Evolutionary conservation across 2,329 filamentous ascomycete species (phyloP), one percentile per base, ranked within the genome.

Genomic region (Beauveria rudraprayagi): DNA sequence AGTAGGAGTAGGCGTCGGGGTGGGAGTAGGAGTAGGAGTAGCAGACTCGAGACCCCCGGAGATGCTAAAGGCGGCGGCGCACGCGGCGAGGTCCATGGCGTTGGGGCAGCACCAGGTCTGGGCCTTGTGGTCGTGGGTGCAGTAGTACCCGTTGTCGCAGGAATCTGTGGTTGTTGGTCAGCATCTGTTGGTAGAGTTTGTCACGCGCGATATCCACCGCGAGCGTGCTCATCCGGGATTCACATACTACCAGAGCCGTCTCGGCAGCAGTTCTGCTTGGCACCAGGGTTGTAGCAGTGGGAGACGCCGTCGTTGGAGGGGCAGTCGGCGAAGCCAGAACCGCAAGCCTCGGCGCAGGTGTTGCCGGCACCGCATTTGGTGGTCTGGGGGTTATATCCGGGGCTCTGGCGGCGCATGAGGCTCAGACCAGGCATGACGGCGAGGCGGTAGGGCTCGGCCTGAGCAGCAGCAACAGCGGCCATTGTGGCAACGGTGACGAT

Each of bases 61-160:
- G 60, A 87, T 78, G 48, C 71, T 72, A 58, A 80, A 82, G 37
- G 78, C 76, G 57, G 74, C 72, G 61, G 84, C 84, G 72, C 85
- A 88, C 51, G 80, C 72, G 28, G 71, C 72, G 54, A 85, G 75
- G 63, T 78, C 75, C 76, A 82, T 76, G 63, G 74, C 76, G 48
- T 85, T 73, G 47, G 83, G 83, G 72, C 85, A 88, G 77, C 85
- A 88, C 76, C 81, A 81, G 40, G 84, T 86, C 61, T 77, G 73
- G 59, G 73, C 71, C 50, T 71, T 67, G 57, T 72, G 70, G 69
- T 85, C 79, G 65, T 79, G 75, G n/a, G 82, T 79, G 75, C 85
- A 88, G 77, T 82, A 87, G 76, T 81, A 88, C 55, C 82, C 83
- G 17, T 73, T 70, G 37, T 83, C 79, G 70, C 85, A 88, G 37